Conservation (phyloP, 176 grass and related monocot species). For the Musa schizocarpa region DNA sequence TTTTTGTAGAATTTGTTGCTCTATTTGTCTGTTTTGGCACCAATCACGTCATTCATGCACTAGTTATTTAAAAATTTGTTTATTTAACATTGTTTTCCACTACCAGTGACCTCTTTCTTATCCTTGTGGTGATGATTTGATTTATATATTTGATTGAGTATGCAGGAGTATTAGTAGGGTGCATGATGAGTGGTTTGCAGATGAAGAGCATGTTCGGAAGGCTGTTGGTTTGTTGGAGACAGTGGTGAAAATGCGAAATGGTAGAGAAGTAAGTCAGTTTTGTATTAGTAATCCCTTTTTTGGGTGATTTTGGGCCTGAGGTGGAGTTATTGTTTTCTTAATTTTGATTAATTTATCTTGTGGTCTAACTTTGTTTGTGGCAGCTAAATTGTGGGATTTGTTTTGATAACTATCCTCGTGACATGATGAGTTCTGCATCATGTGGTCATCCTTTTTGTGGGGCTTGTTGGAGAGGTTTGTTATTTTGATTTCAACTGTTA, state of each 20-base stretch:
- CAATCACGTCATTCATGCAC: too few species aligned
- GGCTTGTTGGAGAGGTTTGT: slow-evolving; percentile 88
- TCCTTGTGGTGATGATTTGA: background rate
- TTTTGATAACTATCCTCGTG: slow-evolving; percentile 69
- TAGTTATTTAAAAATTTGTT: too few species aligned
- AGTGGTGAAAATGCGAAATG: slow-evolving; percentile 40
- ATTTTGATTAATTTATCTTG: slow-evolving; percentile 13
- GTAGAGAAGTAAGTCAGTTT: slow-evolving; percentile 55
- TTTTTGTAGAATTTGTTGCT: too few species aligned
- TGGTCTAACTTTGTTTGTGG: slow-evolving; percentile 26
- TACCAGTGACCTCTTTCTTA: background rate
- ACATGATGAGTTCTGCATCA: slow-evolving; percentile 56
- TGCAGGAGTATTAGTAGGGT: slow-evolving; percentile 97
- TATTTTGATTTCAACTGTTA: background rate
- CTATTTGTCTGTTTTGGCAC: too few species aligned
- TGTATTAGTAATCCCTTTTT: slow-evolving; percentile 9
- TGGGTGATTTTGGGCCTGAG: background rate
- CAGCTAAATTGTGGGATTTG: slow-evolving; percentile 97
- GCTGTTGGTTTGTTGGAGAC: slow-evolving; percentile 81
- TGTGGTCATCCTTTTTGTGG: slow-evolving; percentile 94
- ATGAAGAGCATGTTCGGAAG: slow-evolving; percentile 90
- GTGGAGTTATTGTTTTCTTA: slow-evolving; percentile 3
- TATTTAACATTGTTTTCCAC: background rate
- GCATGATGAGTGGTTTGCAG: slow-evolving; percentile 98
- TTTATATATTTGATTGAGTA: slow-evolving; percentile 10